A percentile compares a stretch with the other conserved stretches of the same genome.
These are phyloP conservation scores for Alternaria gaisen DNA, from an alignment of 2,329 filamentous ascomycete genomes.

Conservation along the genomic window DNA sequence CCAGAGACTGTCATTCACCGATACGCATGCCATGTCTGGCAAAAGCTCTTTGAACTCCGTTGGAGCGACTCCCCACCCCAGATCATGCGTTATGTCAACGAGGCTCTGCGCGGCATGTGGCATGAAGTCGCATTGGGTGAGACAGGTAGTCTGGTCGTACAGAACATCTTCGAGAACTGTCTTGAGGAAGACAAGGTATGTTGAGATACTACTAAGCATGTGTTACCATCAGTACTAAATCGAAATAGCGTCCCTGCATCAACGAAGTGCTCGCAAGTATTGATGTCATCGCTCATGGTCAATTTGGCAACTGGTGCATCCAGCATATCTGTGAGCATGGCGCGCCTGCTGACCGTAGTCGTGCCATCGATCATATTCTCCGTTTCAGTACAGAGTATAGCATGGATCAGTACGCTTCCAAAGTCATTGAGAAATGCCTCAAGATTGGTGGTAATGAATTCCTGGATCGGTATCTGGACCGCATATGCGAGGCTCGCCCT, in stretches of 20 bases:
- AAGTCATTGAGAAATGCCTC: constrained; percentile 98
- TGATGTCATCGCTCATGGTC: constrained; percentile 93
- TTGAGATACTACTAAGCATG: background rate
- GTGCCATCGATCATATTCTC: constrained; percentile 94
- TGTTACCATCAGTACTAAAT: constrained; percentile 7
- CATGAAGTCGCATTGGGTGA: constrained; percentile 97
- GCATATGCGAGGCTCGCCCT: constrained; percentile 88
- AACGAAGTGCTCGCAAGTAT: constrained; percentile 96
- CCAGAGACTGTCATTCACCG: constrained; percentile 98
- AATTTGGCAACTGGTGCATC: constrained; percentile 99
- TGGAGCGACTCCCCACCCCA: constrained; percentile 95
- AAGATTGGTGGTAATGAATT: constrained; percentile 95
- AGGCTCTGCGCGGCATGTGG: constrained; percentile 96
- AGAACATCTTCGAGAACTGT: constrained; percentile 99
- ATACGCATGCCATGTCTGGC: constrained; percentile 99
- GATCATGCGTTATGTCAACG: constrained; percentile 98
- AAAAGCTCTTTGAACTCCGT: constrained; percentile 97
- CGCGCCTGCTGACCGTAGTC: constrained; percentile 85
- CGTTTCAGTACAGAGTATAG: constrained; percentile 94
- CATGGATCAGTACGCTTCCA: constrained; percentile 98
- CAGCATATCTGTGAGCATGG: constrained; percentile 99
- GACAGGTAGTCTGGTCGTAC: constrained; percentile 96
- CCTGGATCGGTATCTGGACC: constrained; percentile 88
- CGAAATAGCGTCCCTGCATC: constrained; percentile 83
- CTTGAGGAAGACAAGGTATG: constrained; percentile 95